Evolutionary conservation across 257 asterid genomes (phyloP).

Genomic region (Solanum microdontum): DNA sequence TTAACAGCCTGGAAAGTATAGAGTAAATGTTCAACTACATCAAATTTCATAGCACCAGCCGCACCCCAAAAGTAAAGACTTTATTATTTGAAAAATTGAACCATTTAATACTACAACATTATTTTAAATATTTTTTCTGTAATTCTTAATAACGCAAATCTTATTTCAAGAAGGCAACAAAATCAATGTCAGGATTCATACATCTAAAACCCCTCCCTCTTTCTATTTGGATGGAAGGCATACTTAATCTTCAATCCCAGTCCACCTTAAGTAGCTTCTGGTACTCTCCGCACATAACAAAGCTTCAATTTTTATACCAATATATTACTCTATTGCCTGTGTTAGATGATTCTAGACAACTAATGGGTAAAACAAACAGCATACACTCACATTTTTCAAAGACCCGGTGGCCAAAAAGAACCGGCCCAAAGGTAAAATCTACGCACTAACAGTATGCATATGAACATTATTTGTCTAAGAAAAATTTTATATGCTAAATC

Average conservation of each 20-base stretch:
- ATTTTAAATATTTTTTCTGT: too few species aligned
- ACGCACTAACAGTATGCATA: not conserved
- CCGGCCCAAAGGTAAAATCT: not conserved
- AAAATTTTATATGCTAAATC: not conserved
- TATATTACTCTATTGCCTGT: not conserved
- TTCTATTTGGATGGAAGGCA: not conserved
- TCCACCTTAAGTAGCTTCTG: not conserved
- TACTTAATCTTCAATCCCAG: not conserved
- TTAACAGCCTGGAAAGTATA: not conserved
- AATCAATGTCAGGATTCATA: not conserved
- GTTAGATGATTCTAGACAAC: not conserved
- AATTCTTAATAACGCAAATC: not conserved
- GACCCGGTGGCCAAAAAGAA: not conserved
- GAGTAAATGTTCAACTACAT: not conserved
- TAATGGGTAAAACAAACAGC: not conserved
- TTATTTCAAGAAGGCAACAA: not conserved
- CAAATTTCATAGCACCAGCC: not conserved
- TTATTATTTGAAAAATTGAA: not conserved
- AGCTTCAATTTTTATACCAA: not conserved
- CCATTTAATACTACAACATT: not conserved
- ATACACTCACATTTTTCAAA: not conserved
- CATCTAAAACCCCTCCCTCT: not conserved
- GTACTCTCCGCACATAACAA: not conserved
- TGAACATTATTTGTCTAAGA: not conserved
- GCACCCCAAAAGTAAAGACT: not conserved